These are phyloP conservation scores for Trypanosoma cruzi DNA, from an alignment of 208 protist species.

Conservation along the genomic window DNA sequence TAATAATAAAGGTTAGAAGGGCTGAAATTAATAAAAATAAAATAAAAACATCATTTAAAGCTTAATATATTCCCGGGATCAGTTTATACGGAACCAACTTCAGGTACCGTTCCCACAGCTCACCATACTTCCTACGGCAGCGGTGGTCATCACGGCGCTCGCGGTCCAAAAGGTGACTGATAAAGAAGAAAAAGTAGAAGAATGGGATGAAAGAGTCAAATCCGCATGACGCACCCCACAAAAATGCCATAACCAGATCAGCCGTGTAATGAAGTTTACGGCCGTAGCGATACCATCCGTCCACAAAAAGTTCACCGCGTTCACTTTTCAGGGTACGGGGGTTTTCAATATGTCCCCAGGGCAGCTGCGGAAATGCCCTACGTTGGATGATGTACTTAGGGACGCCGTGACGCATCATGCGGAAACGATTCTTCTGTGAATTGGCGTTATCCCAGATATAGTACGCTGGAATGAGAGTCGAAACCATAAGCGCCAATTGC, in stretches of 20 bases:
- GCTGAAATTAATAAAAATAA: too few species aligned
- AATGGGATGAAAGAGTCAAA: constrained; percentile 93
- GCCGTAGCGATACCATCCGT: constrained; percentile 93
- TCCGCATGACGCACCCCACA: constrained; percentile 92
- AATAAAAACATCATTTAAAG: not conserved
- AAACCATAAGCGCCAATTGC: constrained; percentile 76
- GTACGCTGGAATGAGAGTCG: constrained; percentile 76
- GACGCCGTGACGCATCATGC: constrained; percentile 82
- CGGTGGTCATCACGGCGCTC: constrained; percentile 85
- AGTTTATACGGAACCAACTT: constrained; percentile 93
- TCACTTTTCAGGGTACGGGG: constrained; percentile 88
- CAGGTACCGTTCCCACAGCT: constrained; percentile 96
- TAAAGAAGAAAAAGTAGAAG: constrained; percentile 96
- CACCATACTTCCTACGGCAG: constrained; percentile 92
- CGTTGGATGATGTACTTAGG: constrained; percentile 68
- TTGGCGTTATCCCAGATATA: constrained; percentile 95
- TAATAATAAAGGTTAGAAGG: too few species aligned
- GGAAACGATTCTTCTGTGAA: constrained; percentile 95
- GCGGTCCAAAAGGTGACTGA: constrained; percentile 90
- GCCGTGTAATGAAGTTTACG: constrained; percentile 96
- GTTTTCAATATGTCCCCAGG: constrained; percentile 92
- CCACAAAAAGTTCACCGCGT: constrained; percentile 88
- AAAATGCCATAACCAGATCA: constrained; percentile 93
- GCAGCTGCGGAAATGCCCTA: constrained; percentile 93
- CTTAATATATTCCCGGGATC: constrained; percentile 95